Evolutionary conservation across 768 basidiomycete species (phyloP), one percentile per base, ranked within the genome.

Genomic region (Clitopilus passeckerianus): DNA sequence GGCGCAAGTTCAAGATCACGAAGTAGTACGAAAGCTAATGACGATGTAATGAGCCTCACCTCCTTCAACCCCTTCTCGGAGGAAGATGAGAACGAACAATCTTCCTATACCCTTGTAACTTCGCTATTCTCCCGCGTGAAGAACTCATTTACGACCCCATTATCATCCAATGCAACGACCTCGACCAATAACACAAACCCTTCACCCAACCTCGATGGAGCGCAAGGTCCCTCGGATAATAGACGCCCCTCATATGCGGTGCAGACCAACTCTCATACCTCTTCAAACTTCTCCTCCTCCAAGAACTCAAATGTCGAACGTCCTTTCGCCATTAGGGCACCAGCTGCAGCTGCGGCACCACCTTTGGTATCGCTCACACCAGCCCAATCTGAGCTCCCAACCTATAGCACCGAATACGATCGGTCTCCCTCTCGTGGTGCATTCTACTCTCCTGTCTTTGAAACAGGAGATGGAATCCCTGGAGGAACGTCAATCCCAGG

Each of bases 11-110:
- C 81, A 20, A 77, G 86, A 67, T 88, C 87, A 12, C 80, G 85
- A 64, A 86, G 84, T 71, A 86, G 80, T 70, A 80, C 81, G 33
- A 86, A 80, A 66, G 70, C 87, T 55, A 65, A 68, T 34, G 78
- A 80, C 66, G 91, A 91, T 77, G 80, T 87, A 46, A 80, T 82
- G 50, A 84, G 86, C 67, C 74, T 95, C 59, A 95, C 93, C 27
- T 90, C 90, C 54, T 93, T 90, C 79, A 94, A 94, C 70, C 91
- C 91, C 6, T 95, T 93, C 76, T 86, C 90, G n/a, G 91, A 93
- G 68, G 93, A 95, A 70, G 92, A 94, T 68, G 93, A 94, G 72
- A 84, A 91, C 68, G 92, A 93, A 64, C 88, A 91, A 65, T 89
- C 91, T 7, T 93, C 90, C 15, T 93, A 92, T 70, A 87, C 90